A percentile compares a stretch with the other conserved stretches of the same genome.
Evolutionary conservation across 1,284 basidiomycete species (phyloP).

Genomic region (Uromyces viciae-fabae): DNA sequence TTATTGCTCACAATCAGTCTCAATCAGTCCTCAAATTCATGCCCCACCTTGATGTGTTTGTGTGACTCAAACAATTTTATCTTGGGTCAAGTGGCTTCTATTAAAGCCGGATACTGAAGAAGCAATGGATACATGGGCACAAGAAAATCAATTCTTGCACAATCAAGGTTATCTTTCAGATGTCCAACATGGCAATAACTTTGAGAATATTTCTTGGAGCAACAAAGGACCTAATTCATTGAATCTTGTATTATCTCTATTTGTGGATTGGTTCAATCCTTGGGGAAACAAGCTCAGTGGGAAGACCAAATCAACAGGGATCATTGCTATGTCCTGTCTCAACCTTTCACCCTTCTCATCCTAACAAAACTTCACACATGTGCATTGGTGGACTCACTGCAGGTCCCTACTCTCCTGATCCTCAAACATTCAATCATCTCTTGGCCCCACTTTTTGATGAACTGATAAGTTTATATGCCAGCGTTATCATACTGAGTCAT

Average conservation of each 20-base stretch:
- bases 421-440: slow-evolving; percentile 43
- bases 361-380: slow-evolving; percentile 34
- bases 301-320: background rate
- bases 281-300: background rate
- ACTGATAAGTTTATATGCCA: slow-evolving; percentile 26
- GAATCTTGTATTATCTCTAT: slow-evolving; percentile 7
- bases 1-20: background rate
- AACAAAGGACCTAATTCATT: background rate
- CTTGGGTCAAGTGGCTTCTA: background rate
- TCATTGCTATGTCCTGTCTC: slow-evolving; percentile 8
- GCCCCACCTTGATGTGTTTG: background rate
- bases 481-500: slow-evolving; percentile 15
- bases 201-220: background rate
- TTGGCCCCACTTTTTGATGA: slow-evolving; percentile 29
- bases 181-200: slow-evolving; percentile 14
- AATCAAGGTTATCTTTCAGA: background rate
- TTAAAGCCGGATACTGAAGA: background rate
- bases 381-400: slow-evolving; percentile 45
- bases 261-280: slow-evolving; percentile 31
- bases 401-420: slow-evolving; percentile 38
- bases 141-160: background rate
- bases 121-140: background rate
- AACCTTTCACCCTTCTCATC: background rate
- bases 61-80: background rate
- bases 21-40: background rate